phyloP scores from a whole-genome alignment of 1,284 basidiomycete genomes.

The Cutaneotrichosporon dermatis region DNA sequence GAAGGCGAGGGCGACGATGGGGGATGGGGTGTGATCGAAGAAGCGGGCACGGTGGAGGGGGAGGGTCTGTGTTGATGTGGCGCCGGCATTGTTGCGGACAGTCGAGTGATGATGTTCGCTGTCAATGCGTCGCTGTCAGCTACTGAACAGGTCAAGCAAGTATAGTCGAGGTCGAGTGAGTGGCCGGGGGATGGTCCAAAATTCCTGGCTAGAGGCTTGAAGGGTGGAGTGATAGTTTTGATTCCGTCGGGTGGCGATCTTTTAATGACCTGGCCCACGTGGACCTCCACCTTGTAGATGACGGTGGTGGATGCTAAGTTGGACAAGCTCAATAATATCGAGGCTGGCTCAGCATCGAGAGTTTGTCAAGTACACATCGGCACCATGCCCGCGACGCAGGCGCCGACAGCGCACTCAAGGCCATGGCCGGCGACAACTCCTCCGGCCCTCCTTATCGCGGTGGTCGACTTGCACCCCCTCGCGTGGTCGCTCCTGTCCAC shows the following conservation, averaged over 20 bases:
- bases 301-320: too few species aligned
- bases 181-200: constrained; percentile 2
- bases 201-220: constrained; percentile 3
- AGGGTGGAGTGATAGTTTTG: constrained; percentile 8
- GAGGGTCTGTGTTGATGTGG: constrained; percentile 47
- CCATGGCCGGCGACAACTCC: constrained; percentile 27
- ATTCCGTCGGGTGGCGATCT: background rate
- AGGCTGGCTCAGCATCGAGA: too few species aligned
- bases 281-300: too few species aligned
- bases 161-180: too few species aligned
- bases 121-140: background rate
- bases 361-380: too few species aligned
- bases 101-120: background rate
- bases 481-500: constrained; percentile 66
- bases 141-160: too few species aligned
- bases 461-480: constrained; percentile 74
- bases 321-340: too few species aligned
- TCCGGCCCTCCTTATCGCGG: constrained; percentile 69
- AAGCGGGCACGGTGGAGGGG: constrained; percentile 89
- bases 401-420: constrained; percentile 3
- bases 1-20: constrained; percentile 84
- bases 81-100: constrained; percentile 13
- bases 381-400: background rate
- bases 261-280: too few species aligned
- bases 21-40: constrained; percentile 80